phyloP scores from a whole-genome alignment of 225 moss, liverwort and hornwort species.

The Bryum argenteum region DNA sequence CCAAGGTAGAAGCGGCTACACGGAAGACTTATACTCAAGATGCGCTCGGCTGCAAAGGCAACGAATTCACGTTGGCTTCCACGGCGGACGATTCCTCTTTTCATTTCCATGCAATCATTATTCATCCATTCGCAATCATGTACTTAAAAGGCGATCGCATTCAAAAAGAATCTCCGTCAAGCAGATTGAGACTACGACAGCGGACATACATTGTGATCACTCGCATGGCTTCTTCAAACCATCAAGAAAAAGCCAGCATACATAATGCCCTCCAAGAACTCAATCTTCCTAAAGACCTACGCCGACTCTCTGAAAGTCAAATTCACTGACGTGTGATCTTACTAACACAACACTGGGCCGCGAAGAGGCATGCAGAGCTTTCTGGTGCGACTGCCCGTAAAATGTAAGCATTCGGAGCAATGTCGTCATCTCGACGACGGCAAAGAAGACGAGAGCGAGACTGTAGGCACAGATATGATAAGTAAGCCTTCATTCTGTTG shows the following conservation, averaged over 20 bases:
- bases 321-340: slow-evolving; percentile 33
- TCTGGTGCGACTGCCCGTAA: slow-evolving; percentile 42
- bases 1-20: slow-evolving; percentile 1
- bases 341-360: slow-evolving; percentile 41
- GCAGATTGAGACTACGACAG: not conserved
- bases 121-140: not conserved
- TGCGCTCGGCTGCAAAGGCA: slow-evolving; percentile 2
- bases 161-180: slow-evolving; percentile 11
- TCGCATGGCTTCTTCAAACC: slow-evolving; percentile 4
- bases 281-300: slow-evolving; percentile 9
- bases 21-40: slow-evolving; percentile 5
- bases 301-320: not conserved
- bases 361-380: slow-evolving; percentile 47
- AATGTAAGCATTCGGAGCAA: slow-evolving; percentile 40
- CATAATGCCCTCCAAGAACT: not conserved
- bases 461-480: slow-evolving; percentile 34
- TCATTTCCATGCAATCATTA: not conserved
- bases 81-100: not conserved
- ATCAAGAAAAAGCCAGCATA: slow-evolving; percentile 23
- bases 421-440: slow-evolving; percentile 47
- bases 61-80: slow-evolving; percentile 10
- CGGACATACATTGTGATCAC: slow-evolving; percentile 4
- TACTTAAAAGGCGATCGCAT: not conserved
- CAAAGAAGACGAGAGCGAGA: slow-evolving; percentile 37
- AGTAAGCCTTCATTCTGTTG: slow-evolving; percentile 45